Percentiles rank a stretch among this genome's conserved stretches.
These are phyloP conservation scores for Coemansia furcata DNA, from an alignment of 192 early-diverging fungal genomes.

Conservation along the genomic window DNA sequence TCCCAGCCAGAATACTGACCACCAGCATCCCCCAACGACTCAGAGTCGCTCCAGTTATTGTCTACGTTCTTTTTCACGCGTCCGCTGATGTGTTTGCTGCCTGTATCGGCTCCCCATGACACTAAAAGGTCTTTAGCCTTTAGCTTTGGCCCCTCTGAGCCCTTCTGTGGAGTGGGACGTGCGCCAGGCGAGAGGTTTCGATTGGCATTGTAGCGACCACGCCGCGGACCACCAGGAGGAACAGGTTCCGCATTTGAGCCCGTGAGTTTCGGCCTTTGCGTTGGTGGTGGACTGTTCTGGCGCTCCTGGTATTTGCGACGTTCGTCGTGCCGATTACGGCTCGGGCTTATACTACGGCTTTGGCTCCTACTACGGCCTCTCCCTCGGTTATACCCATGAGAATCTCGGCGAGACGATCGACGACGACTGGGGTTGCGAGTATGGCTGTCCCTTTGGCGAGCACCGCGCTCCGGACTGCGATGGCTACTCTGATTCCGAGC, in stretches of 20 bases:
- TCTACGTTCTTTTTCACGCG: background rate
- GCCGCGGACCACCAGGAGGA: background rate
- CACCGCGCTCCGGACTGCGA: background rate
- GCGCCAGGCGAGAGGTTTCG: background rate
- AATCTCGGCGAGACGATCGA: background rate
- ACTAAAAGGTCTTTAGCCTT: background rate
- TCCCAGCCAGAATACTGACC: background rate
- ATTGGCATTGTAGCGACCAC: background rate
- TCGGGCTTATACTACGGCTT: background rate
- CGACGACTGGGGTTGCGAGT: background rate
- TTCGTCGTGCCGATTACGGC: background rate
- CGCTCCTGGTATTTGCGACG: background rate
- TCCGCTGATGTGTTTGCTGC: background rate
- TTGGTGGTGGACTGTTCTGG: background rate
- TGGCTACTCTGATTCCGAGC: background rate
- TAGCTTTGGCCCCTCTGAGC: background rate
- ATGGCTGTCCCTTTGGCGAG: background rate
- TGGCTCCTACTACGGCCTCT: background rate
- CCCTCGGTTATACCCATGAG: background rate
- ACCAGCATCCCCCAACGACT: background rate
- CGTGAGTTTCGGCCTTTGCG: background rate
- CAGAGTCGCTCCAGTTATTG: background rate
- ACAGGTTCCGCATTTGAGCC: background rate
- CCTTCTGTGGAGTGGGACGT: background rate
- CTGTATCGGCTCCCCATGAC: background rate